Conservation (phyloP, 371 early-diverging fungal species). For the Nematocida sp. region DNA sequence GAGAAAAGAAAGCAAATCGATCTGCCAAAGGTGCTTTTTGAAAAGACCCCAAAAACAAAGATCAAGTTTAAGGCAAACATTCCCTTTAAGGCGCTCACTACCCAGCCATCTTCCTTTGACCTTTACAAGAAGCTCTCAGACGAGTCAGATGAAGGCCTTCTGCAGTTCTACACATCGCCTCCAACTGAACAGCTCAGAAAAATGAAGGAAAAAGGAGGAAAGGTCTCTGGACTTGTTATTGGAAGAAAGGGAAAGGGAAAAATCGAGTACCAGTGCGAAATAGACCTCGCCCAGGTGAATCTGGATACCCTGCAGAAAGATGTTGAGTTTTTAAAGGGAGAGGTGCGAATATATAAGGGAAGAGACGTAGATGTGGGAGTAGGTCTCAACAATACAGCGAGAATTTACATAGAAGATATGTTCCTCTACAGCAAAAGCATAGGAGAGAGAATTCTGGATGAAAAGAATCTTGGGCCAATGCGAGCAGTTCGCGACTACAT, state of each 20-base stretch:
- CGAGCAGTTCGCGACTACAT: background rate
- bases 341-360: background rate
- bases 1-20: slow-evolving; percentile 33
- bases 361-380: slow-evolving; percentile 7
- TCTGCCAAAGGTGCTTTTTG: slow-evolving; percentile 30
- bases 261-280: slow-evolving; percentile 20
- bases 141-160: background rate
- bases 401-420: slow-evolving; percentile 13
- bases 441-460: background rate
- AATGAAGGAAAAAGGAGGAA: slow-evolving; percentile 19
- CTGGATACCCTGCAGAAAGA: slow-evolving; percentile 16
- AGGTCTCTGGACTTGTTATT: slow-evolving; percentile 17
- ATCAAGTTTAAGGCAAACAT: slow-evolving; percentile 45
- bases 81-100: slow-evolving; percentile 4
- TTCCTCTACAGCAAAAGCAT: slow-evolving; percentile 35
- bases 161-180: slow-evolving; percentile 41
- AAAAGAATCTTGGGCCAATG: background rate
- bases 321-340: background rate
- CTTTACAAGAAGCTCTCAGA: background rate
- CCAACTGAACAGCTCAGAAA: slow-evolving; percentile 33
- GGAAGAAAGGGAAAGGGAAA: slow-evolving; percentile 21
- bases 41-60: slow-evolving; percentile 22
- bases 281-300: slow-evolving; percentile 23
- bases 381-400: slow-evolving; percentile 27
- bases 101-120: background rate